phyloP scores from a whole-genome alignment of 371 early-diverging fungal genomes.

The Racocetra persica region DNA sequence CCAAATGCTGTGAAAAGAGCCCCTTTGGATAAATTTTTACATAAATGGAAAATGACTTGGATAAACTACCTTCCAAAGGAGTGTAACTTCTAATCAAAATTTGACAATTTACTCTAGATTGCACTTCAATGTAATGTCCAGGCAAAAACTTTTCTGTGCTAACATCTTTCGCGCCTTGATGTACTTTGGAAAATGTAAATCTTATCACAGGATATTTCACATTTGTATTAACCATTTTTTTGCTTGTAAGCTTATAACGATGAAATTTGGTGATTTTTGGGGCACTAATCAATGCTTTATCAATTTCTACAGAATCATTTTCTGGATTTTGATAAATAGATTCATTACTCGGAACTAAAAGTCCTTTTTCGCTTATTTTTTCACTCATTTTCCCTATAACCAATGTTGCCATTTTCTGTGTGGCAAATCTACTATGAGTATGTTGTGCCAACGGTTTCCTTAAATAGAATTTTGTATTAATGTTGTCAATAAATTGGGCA shows the following conservation, averaged over 20 bases:
- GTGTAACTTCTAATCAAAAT: conserved; percentile 37
- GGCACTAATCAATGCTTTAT: neutral
- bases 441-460: neutral
- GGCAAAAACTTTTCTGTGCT: conserved; percentile 1
- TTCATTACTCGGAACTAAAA: no score
- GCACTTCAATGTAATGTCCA: conserved; percentile 43
- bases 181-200: conserved; percentile 27
- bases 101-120: conserved; percentile 32
- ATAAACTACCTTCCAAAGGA: conserved; percentile 31
- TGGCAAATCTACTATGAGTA: neutral
- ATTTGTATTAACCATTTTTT: conserved; percentile 10
- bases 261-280: neutral
- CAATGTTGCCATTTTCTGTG: conserved; percentile 13
- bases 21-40: conserved; percentile 44
- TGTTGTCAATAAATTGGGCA: neutral
- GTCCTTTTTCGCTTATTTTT: no score
- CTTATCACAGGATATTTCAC: neutral
- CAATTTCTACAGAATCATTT: neutral
- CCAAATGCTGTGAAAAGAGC: conserved; percentile 41
- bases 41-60: conserved; percentile 32
- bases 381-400: neutral
- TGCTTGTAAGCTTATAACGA: conserved; percentile 30
- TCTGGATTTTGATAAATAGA: no score
- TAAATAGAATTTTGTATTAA: conserved; percentile 9
- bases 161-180: neutral